Evolutionary conservation across 1,284 basidiomycete species (phyloP).

Genomic region (Apiotrichum porosum): DNA sequence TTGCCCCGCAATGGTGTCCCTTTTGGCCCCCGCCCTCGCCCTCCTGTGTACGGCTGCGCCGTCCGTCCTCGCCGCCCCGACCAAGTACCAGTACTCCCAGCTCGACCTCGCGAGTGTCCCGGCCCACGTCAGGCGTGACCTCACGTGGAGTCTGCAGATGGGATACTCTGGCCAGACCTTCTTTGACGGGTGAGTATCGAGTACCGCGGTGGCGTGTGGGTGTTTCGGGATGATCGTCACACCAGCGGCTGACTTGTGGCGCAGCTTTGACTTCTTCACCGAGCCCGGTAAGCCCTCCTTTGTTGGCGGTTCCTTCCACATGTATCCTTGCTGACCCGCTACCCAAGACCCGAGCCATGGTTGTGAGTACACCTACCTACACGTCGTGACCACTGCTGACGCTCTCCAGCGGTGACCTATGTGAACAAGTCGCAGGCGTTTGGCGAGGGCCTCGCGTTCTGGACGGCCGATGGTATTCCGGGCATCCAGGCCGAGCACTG

Average conservation of each 20-base stretch:
- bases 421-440: constrained; percentile 21
- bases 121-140: neutral
- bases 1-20: too few species aligned
- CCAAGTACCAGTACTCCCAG: constrained; percentile 3
- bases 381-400: neutral
- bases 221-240: too few species aligned
- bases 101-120: neutral
- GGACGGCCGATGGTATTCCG: constrained; percentile 24
- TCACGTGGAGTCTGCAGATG: constrained; percentile 28
- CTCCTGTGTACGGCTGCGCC: too few species aligned
- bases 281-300: constrained; percentile 21
- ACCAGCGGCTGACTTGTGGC: too few species aligned
- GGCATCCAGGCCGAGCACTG: constrained; percentile 45
- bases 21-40: too few species aligned
- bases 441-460: constrained; percentile 31
- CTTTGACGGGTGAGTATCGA: constrained; percentile 42
- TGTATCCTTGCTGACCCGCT: constrained; percentile 1
- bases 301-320: too few species aligned
- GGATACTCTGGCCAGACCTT: constrained; percentile 40
- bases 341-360: constrained; percentile 41
- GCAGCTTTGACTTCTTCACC: constrained; percentile 36
- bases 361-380: constrained; percentile 18
- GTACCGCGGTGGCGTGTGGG: too few species aligned
- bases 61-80: too few species aligned
- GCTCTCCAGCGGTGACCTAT: constrained; percentile 1